These are phyloP conservation scores for Saturnispora silvae DNA, from an alignment of 805 yeast species.

Conservation along the genomic window DNA sequence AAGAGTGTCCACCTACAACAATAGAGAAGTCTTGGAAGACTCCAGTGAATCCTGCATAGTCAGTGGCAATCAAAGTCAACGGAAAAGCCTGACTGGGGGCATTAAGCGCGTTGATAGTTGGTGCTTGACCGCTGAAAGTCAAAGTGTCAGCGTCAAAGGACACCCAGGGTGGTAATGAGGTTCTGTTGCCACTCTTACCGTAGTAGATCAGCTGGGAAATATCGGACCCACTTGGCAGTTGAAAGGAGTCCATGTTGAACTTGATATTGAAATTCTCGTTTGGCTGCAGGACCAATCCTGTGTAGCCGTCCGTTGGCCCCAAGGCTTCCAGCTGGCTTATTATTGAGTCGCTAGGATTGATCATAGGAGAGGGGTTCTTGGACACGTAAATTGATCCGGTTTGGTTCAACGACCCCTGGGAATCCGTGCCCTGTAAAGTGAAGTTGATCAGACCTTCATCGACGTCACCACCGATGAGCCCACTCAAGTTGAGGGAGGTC, in stretches of 20 bases:
- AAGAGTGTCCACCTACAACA: slow-evolving; percentile 79
- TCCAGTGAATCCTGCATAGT: slow-evolving; percentile 63
- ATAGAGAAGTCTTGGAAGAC: slow-evolving; percentile 60
- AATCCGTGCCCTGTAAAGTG: slow-evolving; percentile 53
- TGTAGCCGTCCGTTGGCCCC: slow-evolving; percentile 69
- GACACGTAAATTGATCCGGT: slow-evolving; percentile 47
- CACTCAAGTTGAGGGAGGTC: slow-evolving; percentile 48
- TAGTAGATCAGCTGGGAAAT: slow-evolving; percentile 54
- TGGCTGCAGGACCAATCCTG: slow-evolving; percentile 65
- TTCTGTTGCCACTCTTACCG: slow-evolving; percentile 70
- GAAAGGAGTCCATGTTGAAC: slow-evolving; percentile 55
- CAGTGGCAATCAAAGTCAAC: slow-evolving; percentile 70
- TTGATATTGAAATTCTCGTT: slow-evolving; percentile 54
- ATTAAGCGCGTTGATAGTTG: slow-evolving; percentile 70
- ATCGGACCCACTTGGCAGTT: slow-evolving; percentile 31
- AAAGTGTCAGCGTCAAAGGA: slow-evolving; percentile 51
- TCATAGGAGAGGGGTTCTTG: slow-evolving; percentile 40
- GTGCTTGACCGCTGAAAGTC: slow-evolving; percentile 80
- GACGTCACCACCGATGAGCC: slow-evolving; percentile 40
- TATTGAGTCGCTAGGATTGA: slow-evolving; percentile 32
- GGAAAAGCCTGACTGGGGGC: slow-evolving; percentile 77
- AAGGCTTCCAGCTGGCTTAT: slow-evolving; percentile 44
- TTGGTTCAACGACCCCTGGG: slow-evolving; percentile 38
- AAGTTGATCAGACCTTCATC: slow-evolving; percentile 37
- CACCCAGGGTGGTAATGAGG: slow-evolving; percentile 90